Evolutionary conservation across 2,329 filamentous ascomycete genomes (phyloP).

Genomic region (Pseudogymnoascus sp.): DNA sequence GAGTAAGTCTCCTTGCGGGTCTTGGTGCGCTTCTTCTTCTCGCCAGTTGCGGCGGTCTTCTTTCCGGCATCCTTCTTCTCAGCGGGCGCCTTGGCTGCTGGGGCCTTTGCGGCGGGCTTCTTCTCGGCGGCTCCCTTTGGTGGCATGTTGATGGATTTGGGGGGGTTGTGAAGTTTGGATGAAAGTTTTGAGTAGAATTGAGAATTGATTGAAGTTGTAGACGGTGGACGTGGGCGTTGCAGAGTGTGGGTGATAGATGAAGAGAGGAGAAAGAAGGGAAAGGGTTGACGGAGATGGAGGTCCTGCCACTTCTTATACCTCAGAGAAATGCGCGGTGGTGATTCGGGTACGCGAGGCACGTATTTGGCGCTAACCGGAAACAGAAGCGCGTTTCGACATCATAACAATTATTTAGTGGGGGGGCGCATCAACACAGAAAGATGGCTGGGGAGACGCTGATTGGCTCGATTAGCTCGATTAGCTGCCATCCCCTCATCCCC

Average conservation of each 20-base stretch:
- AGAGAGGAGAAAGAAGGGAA: slow-evolving; percentile 20
- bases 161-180: slow-evolving; percentile 24
- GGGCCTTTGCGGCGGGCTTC: slow-evolving; percentile 97
- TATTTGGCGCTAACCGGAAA: background rate
- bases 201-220: slow-evolving; percentile 24
- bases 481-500: slow-evolving; percentile 19
- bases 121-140: slow-evolving; percentile 90
- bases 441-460: too few species aligned
- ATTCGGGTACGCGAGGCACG: slow-evolving; percentile 10
- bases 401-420: slow-evolving; percentile 3
- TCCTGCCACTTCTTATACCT: slow-evolving; percentile 13
- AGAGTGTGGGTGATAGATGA: slow-evolving; percentile 26
- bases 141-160: slow-evolving; percentile 63
- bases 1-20: slow-evolving; percentile 99
- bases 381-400: slow-evolving; percentile 12
- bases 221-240: slow-evolving; percentile 15
- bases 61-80: slow-evolving; percentile 99
- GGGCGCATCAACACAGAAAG: background rate
- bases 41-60: slow-evolving; percentile 93
- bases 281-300: slow-evolving; percentile 11
- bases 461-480: slow-evolving; percentile 8
- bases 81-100: slow-evolving; percentile 72
- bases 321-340: slow-evolving; percentile 10
- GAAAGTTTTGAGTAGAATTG: slow-evolving; percentile 27
- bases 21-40: slow-evolving; percentile 99